Evolutionary conservation across 345 rosid species (phyloP).

Genomic region (Euclidium syriacum): DNA sequence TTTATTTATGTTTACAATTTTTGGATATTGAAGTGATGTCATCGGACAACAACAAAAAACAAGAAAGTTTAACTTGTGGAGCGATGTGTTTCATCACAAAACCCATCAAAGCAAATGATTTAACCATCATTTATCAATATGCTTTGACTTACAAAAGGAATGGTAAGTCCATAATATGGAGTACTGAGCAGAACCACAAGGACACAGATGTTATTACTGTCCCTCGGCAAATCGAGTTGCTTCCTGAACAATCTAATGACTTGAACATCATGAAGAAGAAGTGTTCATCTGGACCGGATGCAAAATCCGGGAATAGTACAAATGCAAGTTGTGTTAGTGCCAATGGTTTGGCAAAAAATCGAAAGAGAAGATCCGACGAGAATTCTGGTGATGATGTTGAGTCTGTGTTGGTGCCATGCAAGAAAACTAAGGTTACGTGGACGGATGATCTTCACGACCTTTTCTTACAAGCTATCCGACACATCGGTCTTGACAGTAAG

Average conservation of each 20-base stretch:
- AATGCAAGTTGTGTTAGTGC: not conserved
- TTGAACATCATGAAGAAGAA: conserved; percentile 11
- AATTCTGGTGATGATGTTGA: conserved; percentile 7
- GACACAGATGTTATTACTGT: conserved; percentile 9
- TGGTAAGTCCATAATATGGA: conserved; percentile 24
- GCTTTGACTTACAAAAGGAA: conserved; percentile 36
- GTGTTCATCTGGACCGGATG: not conserved
- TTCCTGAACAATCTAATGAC: conserved; percentile 12
- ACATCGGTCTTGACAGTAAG: conserved; percentile 67
- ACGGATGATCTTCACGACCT: conserved; percentile 49
- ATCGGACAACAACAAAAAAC: conserved; percentile 43
- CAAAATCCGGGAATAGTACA: not conserved
- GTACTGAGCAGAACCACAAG: not conserved
- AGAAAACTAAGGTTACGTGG: conserved; percentile 63
- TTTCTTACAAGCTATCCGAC: conserved; percentile 55
- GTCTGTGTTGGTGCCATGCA: conserved; percentile 16
- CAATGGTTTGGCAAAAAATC: conserved; percentile 13
- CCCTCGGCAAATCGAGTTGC: conserved; percentile 7
- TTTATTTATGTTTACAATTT: not conserved
- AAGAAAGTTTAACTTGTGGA: conserved; percentile 49
- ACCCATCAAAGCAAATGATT: conserved; percentile 45
- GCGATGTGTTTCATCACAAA: conserved; percentile 53
- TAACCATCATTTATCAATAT: conserved; percentile 52
- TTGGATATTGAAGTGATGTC: conserved; percentile 55
- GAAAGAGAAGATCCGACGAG: not conserved